A percentile compares a stretch with the other conserved stretches of the same genome.
Conservation (phyloP, 768 basidiomycete species). For the Filobasidium wieringae region DNA sequence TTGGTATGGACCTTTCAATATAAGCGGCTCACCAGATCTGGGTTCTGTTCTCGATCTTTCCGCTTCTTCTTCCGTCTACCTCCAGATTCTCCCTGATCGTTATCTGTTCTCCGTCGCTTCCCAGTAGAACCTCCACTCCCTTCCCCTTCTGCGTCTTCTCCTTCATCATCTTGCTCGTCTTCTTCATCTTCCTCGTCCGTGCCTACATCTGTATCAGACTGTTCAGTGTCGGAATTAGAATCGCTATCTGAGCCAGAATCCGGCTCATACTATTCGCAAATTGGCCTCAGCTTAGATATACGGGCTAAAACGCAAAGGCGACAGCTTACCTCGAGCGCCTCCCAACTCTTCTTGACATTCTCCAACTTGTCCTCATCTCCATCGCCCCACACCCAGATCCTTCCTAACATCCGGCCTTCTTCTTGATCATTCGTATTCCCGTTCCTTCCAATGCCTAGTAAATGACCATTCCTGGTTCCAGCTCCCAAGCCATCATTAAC, state of each 20-base stretch:
- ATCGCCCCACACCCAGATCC: slow-evolving; percentile 87
- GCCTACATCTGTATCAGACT: slow-evolving; percentile 36
- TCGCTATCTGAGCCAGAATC: slow-evolving; percentile 55
- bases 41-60: slow-evolving; percentile 8
- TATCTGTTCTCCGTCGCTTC: slow-evolving; percentile 41
- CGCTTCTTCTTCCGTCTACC: slow-evolving; percentile 14
- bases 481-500: slow-evolving; percentile 20
- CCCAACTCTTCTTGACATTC: slow-evolving; percentile 69
- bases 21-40: slow-evolving; percentile 4
- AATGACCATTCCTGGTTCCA: slow-evolving; percentile 44
- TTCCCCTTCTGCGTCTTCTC: slow-evolving; percentile 40
- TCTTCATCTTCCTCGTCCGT: slow-evolving; percentile 30
- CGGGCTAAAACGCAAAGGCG: slow-evolving; percentile 14
- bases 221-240: slow-evolving; percentile 42
- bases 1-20: background rate
- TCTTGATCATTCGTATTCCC: background rate
- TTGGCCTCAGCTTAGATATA: slow-evolving; percentile 3
- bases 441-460: background rate
- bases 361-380: slow-evolving; percentile 60
- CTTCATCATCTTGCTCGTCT: slow-evolving; percentile 18
- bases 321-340: slow-evolving; percentile 57
- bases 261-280: slow-evolving; percentile 56
- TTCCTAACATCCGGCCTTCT: slow-evolving; percentile 39
- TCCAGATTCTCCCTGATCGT: slow-evolving; percentile 28
- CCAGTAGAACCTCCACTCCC: slow-evolving; percentile 42